These are phyloP conservation scores for Lippia alba DNA, from an alignment of 305 asterid species.

Conservation along the genomic window DNA sequence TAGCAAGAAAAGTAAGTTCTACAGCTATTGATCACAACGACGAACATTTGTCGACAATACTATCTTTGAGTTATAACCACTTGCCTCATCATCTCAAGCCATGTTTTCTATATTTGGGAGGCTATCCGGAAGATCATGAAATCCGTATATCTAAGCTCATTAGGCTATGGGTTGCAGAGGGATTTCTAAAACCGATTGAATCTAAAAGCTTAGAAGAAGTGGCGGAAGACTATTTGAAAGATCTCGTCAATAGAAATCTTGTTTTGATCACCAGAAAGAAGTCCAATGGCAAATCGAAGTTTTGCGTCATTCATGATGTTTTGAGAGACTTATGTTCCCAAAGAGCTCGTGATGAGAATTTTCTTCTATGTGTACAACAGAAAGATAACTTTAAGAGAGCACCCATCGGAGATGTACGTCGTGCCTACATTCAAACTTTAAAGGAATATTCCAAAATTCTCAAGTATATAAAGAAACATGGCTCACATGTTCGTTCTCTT, in stretches of 20 bases:
- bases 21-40: not conserved
- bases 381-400: no score
- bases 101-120: not conserved
- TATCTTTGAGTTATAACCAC: no score
- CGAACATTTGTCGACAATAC: not conserved
- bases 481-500: no score
- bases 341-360: no score
- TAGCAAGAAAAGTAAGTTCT: not conserved
- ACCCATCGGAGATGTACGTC: no score
- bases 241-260: constrained; percentile 1
- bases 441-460: no score
- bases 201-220: not conserved
- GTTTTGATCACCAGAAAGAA: not conserved
- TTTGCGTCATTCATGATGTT: not conserved
- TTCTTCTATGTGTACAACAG: no score
- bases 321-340: not conserved
- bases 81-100: no score
- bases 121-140: not conserved
- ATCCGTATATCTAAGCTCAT: not conserved
- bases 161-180: not conserved
- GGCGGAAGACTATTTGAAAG: not conserved
- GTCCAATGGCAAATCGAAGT: not conserved
- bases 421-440: no score
- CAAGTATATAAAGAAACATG: no score
- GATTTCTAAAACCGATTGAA: not conserved